Base-by-base conservation (phyloP, 345 rosid species). In the Populus alba region DNA sequence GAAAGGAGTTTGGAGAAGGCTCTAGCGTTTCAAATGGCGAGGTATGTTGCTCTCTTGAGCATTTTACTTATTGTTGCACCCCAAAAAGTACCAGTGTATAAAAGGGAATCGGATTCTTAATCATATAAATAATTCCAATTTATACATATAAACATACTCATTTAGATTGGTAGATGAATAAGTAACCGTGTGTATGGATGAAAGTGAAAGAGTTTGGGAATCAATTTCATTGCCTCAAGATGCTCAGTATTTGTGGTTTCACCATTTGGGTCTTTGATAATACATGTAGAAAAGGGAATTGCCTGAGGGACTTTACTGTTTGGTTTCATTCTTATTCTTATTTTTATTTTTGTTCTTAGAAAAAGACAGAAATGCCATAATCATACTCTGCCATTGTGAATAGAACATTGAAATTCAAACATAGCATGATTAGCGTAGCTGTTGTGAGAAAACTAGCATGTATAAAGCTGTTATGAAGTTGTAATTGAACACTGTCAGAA, bases 1-100 rank as follows among this genome's bases (percentile, higher is more conserved):
- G 89, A 79, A 90, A 84, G 37, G 88, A 87, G 82, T 81, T 83
- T 69, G 93, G 90, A 81, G 93, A 86, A 73, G 82, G 78, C 71
- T 79, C 88, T 37, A 85, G 80, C 75, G 57, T 72, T 78, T 80
- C 86, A 68, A 85, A 80, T 78, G 87, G 88, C 71, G 93, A 89
- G 95, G 99, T 96, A 84, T 75, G 79, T 72, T 29, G 76, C 79
- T 72, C 71, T 74, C 73, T 45, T 41, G 37, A 13, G 22, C n/a
- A 37, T 13, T 38, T 80, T 37, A 17, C 35, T 67, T n/a, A 33
- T 6, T 72, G 37, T 18, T 65, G 59, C 35, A 43, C 3, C 66
- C 37, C 13, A 15, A 29, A 55, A 45, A 43, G 37, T 49, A 25
- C 18, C 27, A 17, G 18, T 20, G 41, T 43, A 27, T 73, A 0